Base-by-base conservation (phyloP, 345 rosid species). In the Lenwebbia sp. region DNA sequence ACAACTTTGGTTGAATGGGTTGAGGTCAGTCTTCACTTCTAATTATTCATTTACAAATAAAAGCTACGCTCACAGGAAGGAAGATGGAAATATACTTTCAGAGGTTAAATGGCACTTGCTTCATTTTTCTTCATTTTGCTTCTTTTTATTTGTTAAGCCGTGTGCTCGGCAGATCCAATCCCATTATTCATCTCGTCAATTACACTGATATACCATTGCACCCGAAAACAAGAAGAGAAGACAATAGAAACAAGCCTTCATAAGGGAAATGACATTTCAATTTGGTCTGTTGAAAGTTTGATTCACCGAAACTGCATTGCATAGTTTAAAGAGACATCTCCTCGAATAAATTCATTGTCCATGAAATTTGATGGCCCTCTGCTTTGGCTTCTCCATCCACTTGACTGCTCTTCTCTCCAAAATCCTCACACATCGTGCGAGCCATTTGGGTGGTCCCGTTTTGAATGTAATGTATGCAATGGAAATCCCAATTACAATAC, bases 361-460 rank as follows among this genome's bases (percentile, higher is more conserved):
- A 60, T 3, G 70, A 60, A 60, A n/a, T 28, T 60, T 60, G 70
- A n/a, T 60, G 37, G 10, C 9, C 70, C 13, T n/a, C 70, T 0
- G 0, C 17, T 58, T n/a, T 58, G 70, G 70, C 70, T 58, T 58
- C 33, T 58, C 37, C 8, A 13, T n/a, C 70, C 33, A 58, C 4
- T 58, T 1, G 70, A 8, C 70, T 28, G 8, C 19, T 6, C 37
- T 57, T 57, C 70, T 60, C 70, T 60, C 21, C 0, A 60, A 0
- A 6, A n/a, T n/a, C 28, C 37, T n/a, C 19, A 60, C 37, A 1
- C 19, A 7, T n/a, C 1, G 37, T 0, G 10, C 7, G 0, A 60
- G 5, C 37, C 37, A n/a, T n/a, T n/a, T n/a, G 10, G 37, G 37
- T 14, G 2, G 13, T 60, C 37, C 4, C 0, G 0, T 1, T 60